Percentiles rank a stretch among this genome's conserved stretches.
These are phyloP conservation scores for Naganishia antarctica DNA, from an alignment of 768 basidiomycete genomes.

Conservation along the genomic window DNA sequence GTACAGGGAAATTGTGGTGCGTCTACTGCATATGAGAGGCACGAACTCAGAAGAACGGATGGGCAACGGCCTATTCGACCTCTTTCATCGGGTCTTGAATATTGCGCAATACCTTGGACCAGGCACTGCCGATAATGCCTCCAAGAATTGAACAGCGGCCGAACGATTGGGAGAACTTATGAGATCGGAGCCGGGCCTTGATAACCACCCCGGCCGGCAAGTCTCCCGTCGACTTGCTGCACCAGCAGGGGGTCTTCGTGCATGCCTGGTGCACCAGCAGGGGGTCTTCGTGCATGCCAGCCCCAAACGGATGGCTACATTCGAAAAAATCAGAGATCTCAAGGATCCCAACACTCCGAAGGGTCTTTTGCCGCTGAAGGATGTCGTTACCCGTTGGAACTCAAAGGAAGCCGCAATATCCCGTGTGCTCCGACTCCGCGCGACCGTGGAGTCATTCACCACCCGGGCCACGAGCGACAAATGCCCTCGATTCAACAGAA, in stretches of 20 bases:
- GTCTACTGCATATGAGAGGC: background rate
- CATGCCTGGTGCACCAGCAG: constrained; percentile 8
- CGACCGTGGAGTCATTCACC: background rate
- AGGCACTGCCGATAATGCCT: constrained; percentile 5
- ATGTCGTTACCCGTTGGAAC: constrained; percentile 2
- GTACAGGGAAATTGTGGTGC: background rate
- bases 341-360: background rate
- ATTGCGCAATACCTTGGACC: background rate
- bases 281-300: constrained; percentile 3
- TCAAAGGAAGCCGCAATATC: background rate
- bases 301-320: background rate
- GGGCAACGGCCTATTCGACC: constrained; percentile 2
- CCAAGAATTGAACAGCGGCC: background rate
- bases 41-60: background rate
- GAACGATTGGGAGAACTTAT: background rate
- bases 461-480: background rate
- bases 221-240: constrained; percentile 2
- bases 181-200: background rate
- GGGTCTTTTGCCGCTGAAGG: background rate
- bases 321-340: background rate
- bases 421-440: background rate
- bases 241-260: constrained; percentile 1
- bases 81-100: background rate
- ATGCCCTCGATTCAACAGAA: constrained; percentile 4
- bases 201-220: too few relatives aligned